These are phyloP conservation scores for Geranium incanum DNA, from an alignment of 441 rosid genomes.

Conservation along the genomic window DNA sequence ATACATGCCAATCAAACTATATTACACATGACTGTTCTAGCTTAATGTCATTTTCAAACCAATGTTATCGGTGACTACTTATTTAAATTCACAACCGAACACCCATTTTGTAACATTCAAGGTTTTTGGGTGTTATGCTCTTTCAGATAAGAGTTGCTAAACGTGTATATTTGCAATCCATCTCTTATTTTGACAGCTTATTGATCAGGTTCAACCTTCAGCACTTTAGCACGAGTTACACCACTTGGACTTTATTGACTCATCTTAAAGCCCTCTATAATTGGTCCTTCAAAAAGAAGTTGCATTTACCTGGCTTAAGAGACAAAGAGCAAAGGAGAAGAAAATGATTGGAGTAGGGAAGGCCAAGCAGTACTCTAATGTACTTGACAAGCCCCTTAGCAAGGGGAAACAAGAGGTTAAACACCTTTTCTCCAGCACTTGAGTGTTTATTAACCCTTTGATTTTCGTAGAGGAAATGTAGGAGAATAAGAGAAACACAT, in stretches of 20 bases:
- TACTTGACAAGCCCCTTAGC: conserved; percentile 88
- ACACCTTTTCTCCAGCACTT: neutral
- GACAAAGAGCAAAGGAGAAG: conserved; percentile 7
- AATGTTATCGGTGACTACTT: too few relatives aligned
- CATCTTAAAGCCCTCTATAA: neutral
- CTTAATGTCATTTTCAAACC: too few relatives aligned
- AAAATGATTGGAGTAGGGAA: conserved; percentile 91
- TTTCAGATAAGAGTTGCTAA: neutral
- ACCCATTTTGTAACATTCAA: neutral
- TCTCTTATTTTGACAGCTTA: neutral
- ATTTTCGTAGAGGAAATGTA: neutral
- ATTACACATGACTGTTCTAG: too few relatives aligned
- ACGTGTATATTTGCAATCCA: neutral
- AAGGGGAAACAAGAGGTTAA: conserved; percentile 95
- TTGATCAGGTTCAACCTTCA: neutral
- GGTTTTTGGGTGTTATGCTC: neutral
- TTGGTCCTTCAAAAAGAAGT: neutral
- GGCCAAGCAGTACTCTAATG: conserved; percentile 83
- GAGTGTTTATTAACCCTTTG: neutral
- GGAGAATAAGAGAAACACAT: neutral
- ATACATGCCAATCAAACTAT: neutral
- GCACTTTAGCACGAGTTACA: neutral
- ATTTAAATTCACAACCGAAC: neutral
- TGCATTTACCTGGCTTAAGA: neutral
- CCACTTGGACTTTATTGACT: neutral